Evolutionary conservation across 73 alveolate species (phyloP), one percentile per base, ranked within the genome.

Genomic region (Paramecium caudatum): DNA sequence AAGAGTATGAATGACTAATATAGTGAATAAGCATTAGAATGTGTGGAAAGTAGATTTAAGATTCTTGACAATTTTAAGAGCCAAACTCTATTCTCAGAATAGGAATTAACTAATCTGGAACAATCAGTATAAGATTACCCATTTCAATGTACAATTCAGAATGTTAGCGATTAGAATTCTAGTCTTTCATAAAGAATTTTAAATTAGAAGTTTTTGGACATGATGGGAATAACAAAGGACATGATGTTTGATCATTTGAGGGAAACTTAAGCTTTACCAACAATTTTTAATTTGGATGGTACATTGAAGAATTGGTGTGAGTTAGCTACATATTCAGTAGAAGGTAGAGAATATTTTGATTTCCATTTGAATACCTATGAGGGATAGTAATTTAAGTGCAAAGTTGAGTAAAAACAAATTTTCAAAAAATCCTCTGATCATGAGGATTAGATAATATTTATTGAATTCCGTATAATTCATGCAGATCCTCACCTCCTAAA

Each of bases 301-400:
- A 27, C 88, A 16, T 37, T 74, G 15, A 74, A 74, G 37, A 74
- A 74, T 74, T 74, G 88, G 88, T 74, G 88, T 21, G 88, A 74
- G 19, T 25, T 74, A 6, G 88, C 88, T 3, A 41, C 36, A 74
- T 74, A 74, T 74, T 74, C 88, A 19, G 88, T 74, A 8, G 88
- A 74, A 41, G 88, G 88, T 8, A 43, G 55, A 36, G 39, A 74
- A 74, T 19, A 74, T 7, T 74, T 74, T 37, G 19, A 37, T 19
- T 74, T 74, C 37, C 19, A 74, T 74, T 37, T 74, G 19, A 74
- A 74, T 45, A 74, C 88, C 2, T 74, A 74, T 43, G 88, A 74
- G 43, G 88, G 88, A 8, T 19, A 45, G 8, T 9, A 74, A 74
- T 74, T 36, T 25, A 36, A 74, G 55, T 74, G 88, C 43, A 39